Evolutionary conservation across 2,329 filamentous ascomycete species (phyloP).

Genomic region (Aspergillus hortae): DNA sequence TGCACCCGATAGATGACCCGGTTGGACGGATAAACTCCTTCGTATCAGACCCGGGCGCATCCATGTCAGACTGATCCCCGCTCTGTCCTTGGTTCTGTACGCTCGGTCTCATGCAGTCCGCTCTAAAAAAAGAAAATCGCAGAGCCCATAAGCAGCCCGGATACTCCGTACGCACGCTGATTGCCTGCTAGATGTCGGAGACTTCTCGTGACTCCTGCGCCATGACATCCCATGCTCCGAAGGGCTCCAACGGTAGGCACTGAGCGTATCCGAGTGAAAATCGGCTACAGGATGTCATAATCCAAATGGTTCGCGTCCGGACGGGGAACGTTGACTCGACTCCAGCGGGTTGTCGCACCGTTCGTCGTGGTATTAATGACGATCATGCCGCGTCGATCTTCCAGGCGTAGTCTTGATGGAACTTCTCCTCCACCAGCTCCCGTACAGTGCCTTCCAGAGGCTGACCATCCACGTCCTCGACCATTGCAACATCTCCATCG

Average conservation of each 20-base stretch:
- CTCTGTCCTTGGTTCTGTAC: neutral
- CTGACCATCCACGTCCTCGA: slow-evolving; percentile 38
- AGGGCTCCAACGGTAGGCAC: no score
- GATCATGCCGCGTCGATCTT: slow-evolving; percentile 35
- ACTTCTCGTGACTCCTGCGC: no score
- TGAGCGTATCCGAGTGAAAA: no score
- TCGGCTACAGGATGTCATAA: no score
- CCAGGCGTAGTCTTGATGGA: slow-evolving; percentile 41
- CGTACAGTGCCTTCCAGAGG: slow-evolving; percentile 60
- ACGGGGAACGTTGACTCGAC: neutral
- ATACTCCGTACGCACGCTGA: no score
- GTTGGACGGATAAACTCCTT: neutral
- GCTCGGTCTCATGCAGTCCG: neutral
- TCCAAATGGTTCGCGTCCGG: no score
- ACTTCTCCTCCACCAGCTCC: slow-evolving; percentile 57
- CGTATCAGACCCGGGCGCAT: neutral
- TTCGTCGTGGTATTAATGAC: neutral
- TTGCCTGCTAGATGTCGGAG: no score
- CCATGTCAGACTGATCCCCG: neutral
- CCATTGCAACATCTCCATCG: slow-evolving; percentile 43
- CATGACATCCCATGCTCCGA: no score
- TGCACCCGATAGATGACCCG: neutral
- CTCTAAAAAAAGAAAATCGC: no score
- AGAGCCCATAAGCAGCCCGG: no score
- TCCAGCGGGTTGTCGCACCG: neutral